Conservation (phyloP, 176 grass and related monocot species). For the Pontederia paniculata region DNA sequence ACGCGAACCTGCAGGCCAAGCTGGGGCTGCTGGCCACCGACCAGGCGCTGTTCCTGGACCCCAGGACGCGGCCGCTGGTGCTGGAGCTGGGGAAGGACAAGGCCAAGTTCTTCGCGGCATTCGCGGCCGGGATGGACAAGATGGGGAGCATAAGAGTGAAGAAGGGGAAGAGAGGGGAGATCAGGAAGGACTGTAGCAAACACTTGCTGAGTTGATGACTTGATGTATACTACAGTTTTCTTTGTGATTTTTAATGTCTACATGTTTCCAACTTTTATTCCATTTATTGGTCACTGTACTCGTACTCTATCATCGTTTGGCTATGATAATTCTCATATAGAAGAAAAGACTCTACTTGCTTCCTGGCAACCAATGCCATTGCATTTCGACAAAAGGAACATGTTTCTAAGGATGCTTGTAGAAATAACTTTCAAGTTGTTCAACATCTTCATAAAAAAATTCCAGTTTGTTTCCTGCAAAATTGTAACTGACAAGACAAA, state of each 20-base stretch:
- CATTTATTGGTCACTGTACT: too few relatives aligned
- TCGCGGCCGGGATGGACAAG: constrained; percentile 46
- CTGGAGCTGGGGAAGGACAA: constrained; percentile 42
- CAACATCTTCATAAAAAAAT: too few relatives aligned
- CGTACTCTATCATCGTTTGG: too few relatives aligned
- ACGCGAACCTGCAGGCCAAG: constrained; percentile 25
- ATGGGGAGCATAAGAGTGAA: constrained; percentile 75
- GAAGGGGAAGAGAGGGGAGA: constrained; percentile 74
- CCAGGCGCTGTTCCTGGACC: constrained; percentile 64
- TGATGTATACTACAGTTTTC: not conserved
- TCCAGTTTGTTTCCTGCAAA: too few relatives aligned
- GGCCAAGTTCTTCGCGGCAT: constrained; percentile 52
- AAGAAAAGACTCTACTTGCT: too few relatives aligned
- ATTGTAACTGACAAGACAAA: too few relatives aligned
- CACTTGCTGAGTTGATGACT: constrained; percentile 16
- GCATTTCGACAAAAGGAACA: too few relatives aligned
- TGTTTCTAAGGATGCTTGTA: too few relatives aligned
- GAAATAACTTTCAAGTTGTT: too few relatives aligned
- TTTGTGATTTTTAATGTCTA: not conserved
- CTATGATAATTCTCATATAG: too few relatives aligned
- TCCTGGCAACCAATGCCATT: too few relatives aligned
- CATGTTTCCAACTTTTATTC: too few relatives aligned
- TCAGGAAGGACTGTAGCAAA: constrained; percentile 63
- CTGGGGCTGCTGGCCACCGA: constrained; percentile 70
- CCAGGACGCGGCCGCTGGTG: constrained; percentile 49